These are phyloP conservation scores for Penicillium sp. DNA, from an alignment of 2,329 filamentous ascomycete species.

Conservation along the genomic window DNA sequence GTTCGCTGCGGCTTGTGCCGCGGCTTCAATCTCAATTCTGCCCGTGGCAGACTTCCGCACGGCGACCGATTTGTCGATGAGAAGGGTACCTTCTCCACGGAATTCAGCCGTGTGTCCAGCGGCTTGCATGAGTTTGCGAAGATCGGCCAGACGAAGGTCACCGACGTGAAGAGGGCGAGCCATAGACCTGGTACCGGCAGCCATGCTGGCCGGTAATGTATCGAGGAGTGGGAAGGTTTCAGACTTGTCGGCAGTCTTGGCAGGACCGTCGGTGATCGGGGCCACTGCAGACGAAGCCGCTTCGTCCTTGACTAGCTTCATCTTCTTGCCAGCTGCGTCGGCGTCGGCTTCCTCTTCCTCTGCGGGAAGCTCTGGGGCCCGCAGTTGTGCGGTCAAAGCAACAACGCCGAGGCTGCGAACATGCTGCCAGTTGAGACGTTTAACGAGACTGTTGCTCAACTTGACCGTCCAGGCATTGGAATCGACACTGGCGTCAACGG, in stretches of 20 bases:
- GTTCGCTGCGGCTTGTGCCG: slow-evolving; percentile 60
- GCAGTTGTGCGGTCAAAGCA: slow-evolving; percentile 79
- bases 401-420: slow-evolving; percentile 89
- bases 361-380: slow-evolving; percentile 52
- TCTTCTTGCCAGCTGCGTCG: slow-evolving; percentile 57
- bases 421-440: slow-evolving; percentile 91
- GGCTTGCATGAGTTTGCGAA: slow-evolving; percentile 81
- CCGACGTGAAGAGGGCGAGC: slow-evolving; percentile 93
- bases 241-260: slow-evolving; percentile 35
- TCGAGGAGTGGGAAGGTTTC: slow-evolving; percentile 61
- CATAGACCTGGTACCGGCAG: slow-evolving; percentile 74
- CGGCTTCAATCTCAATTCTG: slow-evolving; percentile 83
- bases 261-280: slow-evolving; percentile 27
- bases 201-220: slow-evolving; percentile 64
- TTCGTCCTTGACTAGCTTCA: slow-evolving; percentile 57
- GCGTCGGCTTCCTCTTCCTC: slow-evolving; percentile 45
- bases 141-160: slow-evolving; percentile 85
- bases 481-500: slow-evolving; percentile 90
- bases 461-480: slow-evolving; percentile 98
- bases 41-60: slow-evolving; percentile 89
- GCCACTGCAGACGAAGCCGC: slow-evolving; percentile 39
- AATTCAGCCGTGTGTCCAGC: slow-evolving; percentile 90
- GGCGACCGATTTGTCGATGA: slow-evolving; percentile 86
- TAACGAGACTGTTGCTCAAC: slow-evolving; percentile 81
- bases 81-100: slow-evolving; percentile 85